These are phyloP conservation scores for Trichoderma sp. DNA, from an alignment of 2,329 filamentous ascomycete species.

Conservation along the genomic window DNA sequence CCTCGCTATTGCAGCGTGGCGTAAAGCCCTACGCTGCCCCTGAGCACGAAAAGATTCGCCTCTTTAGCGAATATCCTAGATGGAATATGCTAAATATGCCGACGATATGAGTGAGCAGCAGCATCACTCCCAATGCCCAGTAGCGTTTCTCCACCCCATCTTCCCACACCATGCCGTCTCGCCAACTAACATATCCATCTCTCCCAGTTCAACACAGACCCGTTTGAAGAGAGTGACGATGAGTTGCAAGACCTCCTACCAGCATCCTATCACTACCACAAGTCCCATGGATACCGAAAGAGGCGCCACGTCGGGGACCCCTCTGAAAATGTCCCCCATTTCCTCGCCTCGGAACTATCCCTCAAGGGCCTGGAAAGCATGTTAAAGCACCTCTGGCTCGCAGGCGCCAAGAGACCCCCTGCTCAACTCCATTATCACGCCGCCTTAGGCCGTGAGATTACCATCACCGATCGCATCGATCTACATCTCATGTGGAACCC, in stretches of 20 bases:
- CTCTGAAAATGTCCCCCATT: background rate
- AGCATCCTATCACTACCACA: background rate
- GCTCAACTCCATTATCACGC: background rate
- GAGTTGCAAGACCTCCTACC: background rate
- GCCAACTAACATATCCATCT: background rate
- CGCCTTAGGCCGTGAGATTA: background rate
- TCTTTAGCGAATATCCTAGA: background rate
- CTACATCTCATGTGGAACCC: background rate
- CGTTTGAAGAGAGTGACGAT: background rate
- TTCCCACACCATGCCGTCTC: background rate
- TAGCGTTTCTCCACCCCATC: background rate
- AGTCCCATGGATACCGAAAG: background rate
- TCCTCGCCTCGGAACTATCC: background rate
- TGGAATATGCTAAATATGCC: background rate
- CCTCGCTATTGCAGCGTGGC: background rate
- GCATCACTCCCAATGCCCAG: background rate
- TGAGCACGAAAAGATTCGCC: background rate
- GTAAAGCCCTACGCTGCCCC: background rate
- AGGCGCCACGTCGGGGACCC: background rate
- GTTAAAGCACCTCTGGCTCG: conserved; percentile 29
- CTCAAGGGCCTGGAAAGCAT: background rate
- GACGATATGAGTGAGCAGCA: background rate
- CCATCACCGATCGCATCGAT: background rate
- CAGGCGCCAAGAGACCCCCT: conserved; percentile 29
- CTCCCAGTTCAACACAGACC: background rate